These are phyloP conservation scores for Cydonia oblonga DNA, from an alignment of 331 rosid genomes.

Conservation along the genomic window DNA sequence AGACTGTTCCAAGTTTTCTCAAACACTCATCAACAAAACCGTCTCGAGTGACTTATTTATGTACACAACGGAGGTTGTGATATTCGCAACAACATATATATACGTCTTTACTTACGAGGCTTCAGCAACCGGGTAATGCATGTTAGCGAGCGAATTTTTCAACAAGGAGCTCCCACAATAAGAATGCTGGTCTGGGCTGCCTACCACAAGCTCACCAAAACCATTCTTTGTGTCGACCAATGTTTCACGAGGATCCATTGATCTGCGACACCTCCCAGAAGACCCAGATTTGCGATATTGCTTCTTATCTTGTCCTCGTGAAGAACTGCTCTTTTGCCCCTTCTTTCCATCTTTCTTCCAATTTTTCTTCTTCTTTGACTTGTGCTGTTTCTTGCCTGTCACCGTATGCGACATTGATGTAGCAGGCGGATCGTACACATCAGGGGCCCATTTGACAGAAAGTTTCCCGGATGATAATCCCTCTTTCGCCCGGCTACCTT, in stretches of 20 bases:
- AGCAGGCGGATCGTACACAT: constrained; percentile 73
- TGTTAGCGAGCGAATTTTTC: constrained; percentile 42
- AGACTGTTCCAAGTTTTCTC: background rate
- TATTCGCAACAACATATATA: background rate
- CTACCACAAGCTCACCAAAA: constrained; percentile 27
- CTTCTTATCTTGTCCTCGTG: constrained; percentile 63
- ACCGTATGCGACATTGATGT: constrained; percentile 52
- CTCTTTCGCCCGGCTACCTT: constrained; percentile 60
- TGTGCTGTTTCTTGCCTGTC: constrained; percentile 60
- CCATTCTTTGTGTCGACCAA: constrained; percentile 14
- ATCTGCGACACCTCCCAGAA: constrained; percentile 27
- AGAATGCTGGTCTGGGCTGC: constrained; percentile 39
- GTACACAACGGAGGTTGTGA: constrained; percentile 10
- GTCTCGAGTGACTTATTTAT: constrained; percentile 30
- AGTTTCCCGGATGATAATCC: constrained; percentile 26
- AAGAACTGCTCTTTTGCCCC: constrained; percentile 51
- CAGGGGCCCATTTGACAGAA: constrained; percentile 71
- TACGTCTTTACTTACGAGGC: constrained; percentile 33
- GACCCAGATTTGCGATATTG: constrained; percentile 37
- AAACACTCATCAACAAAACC: background rate
- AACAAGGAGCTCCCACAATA: constrained; percentile 60
- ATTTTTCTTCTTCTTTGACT: constrained; percentile 55
- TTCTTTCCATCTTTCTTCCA: constrained; percentile 55
- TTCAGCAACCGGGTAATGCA: constrained; percentile 67
- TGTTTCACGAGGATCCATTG: constrained; percentile 14